Evolutionary conservation across 257 asterid genomes (phyloP), one percentile per base, ranked within the genome.

Genomic region (Jasminum sambac): DNA sequence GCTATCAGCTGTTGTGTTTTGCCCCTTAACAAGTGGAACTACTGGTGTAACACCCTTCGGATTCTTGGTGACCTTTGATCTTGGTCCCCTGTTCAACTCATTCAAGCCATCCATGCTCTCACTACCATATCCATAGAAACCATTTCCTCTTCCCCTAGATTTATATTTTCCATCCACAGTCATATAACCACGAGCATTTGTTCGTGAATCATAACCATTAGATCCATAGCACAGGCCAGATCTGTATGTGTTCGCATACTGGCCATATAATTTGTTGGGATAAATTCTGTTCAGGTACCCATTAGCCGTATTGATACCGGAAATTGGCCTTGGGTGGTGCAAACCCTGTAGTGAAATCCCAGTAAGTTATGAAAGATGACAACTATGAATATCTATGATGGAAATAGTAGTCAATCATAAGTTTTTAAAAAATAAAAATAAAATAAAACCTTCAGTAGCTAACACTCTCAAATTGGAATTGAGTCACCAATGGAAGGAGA

Each of bases 1-100:
- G 14, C 78, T 43, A 30, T 82, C 90, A 60, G 70, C 44, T 23
- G 75, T 71, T 43, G 71, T 75, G 72, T 74, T 85, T 72, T 83
- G 86, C 26, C 89, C 91, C 70, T 89, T 83, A 48, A 87, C 91
- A 63, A 88, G 88, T 24, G 85, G 65, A 11, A 83, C 76, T 36
- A 75, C 79, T 25, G 91, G 87, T 0, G 76, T 67, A 58, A 79
- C 79, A 36, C 79, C 83, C 81, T 83, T 89, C 55, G 71, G 80
- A 67, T 37, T 76, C 87, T 79, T 87, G 6, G 82, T 26, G 61
- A 74, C 71, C 72, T 87, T 87, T 42, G 91, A 75, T 76, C 96
- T 76, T 1, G 96, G 96, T 70, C 96, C 96, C 72, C 90, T 69
- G 82, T 89, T 89, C 76, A 89, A 72, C 73, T 89, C 96, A 64